Evolutionary conservation across 345 rosid species (phyloP).

Genomic region (Eucalyptus sp.): DNA sequence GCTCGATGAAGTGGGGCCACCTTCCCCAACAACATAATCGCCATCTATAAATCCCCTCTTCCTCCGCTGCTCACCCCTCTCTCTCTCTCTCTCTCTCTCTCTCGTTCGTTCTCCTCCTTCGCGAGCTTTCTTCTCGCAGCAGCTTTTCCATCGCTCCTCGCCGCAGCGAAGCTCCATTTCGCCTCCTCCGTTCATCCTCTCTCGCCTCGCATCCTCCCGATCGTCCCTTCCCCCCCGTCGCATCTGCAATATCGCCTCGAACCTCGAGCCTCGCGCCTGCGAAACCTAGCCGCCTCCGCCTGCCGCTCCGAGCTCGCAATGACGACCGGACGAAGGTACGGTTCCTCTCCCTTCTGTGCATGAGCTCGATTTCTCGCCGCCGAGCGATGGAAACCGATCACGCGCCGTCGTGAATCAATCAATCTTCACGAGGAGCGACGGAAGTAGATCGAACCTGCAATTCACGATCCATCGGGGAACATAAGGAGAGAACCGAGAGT

Average conservation of each 20-base stretch:
- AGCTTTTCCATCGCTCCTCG: neutral
- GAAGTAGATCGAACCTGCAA: neutral
- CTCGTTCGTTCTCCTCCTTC: neutral
- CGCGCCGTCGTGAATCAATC: neutral
- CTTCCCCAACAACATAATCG: neutral
- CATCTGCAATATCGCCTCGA: neutral
- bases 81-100: neutral
- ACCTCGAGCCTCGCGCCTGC: neutral
- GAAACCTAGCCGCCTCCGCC: neutral
- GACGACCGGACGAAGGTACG: neutral
- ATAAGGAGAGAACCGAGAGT: neutral
- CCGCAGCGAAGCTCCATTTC: neutral
- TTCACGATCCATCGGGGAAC: neutral
- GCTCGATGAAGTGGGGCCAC: neutral
- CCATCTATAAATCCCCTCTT: neutral
- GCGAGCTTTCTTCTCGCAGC: neutral
- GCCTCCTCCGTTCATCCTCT: neutral
- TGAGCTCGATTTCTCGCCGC: neutral
- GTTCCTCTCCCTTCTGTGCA: neutral
- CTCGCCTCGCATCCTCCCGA: neutral
- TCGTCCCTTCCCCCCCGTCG: neutral
- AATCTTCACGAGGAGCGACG: neutral
- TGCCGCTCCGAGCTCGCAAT: neutral
- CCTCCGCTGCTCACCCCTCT: fast-evolving
- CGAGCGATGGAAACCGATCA: neutral